These are phyloP conservation scores for Picea glauca DNA, from an alignment of 75 land plant genomes.

Conservation along the genomic window DNA sequence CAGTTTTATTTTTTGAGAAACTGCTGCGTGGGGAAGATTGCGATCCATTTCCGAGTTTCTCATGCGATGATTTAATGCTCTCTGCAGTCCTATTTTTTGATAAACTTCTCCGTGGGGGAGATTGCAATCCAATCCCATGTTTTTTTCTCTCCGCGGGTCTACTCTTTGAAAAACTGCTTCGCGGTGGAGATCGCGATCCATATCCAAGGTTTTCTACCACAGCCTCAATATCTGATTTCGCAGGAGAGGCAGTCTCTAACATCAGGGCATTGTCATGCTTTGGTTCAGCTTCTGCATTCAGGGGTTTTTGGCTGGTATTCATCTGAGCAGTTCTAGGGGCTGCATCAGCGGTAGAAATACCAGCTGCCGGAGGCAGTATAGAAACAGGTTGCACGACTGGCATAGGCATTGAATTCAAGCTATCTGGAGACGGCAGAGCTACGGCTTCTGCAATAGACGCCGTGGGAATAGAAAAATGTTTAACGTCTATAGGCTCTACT, in stretches of 20 bases:
- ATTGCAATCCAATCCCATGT: no score
- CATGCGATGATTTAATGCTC: not conserved
- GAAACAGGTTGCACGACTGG: slow-evolving; percentile 34
- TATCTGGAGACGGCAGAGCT: slow-evolving; percentile 6
- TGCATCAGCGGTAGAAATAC: not conserved
- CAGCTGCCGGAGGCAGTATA: slow-evolving; percentile 10
- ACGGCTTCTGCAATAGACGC: slow-evolving; percentile 15
- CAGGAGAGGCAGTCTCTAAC: not conserved
- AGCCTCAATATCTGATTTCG: no score
- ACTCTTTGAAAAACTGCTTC: no score
- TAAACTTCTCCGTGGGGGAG: no score
- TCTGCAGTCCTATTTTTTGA: no score
- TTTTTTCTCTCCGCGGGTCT: no score
- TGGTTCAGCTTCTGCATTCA: not conserved
- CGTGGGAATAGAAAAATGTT: slow-evolving; percentile 38
- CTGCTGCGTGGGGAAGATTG: not conserved
- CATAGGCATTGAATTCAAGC: not conserved
- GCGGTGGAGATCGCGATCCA: no score
- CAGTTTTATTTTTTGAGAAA: not conserved
- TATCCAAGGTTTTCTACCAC: no score
- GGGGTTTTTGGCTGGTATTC: not conserved
- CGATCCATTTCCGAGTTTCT: not conserved
- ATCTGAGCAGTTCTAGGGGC: not conserved
- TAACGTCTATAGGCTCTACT: slow-evolving; percentile 52
- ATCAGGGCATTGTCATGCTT: not conserved